Percentiles rank a stretch among this genome's conserved stretches.
These are phyloP conservation scores for Stropharia rugosoannulata DNA, from an alignment of 768 basidiomycete genomes.

Conservation along the genomic window DNA sequence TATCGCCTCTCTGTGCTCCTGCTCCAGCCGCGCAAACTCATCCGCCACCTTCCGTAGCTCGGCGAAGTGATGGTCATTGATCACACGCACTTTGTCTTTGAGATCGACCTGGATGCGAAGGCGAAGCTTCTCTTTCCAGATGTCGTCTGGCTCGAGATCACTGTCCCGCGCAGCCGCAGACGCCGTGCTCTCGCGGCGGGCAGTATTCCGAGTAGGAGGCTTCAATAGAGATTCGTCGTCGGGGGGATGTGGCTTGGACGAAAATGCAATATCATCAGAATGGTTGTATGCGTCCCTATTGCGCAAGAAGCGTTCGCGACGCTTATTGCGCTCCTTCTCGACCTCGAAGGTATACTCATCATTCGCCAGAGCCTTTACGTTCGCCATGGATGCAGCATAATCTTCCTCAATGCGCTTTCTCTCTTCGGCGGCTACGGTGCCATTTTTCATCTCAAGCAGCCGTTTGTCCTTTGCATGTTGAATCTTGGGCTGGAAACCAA, in stretches of 20 bases:
- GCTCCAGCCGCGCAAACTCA: constrained; percentile 1
- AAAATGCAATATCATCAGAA: not conserved
- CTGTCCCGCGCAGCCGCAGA: not conserved
- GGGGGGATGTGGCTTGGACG: not conserved
- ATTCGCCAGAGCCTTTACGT: constrained; percentile 41
- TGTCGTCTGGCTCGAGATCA: constrained; percentile 2
- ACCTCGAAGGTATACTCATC: constrained; percentile 46
- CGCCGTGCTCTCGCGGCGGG: not conserved
- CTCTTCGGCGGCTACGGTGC: constrained; percentile 27
- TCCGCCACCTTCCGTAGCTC: constrained; percentile 1
- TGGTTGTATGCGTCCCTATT: not conserved
- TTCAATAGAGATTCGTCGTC: not conserved
- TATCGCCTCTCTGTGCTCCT: not conserved
- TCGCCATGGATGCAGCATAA: constrained; percentile 40
- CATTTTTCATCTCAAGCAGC: constrained; percentile 47
- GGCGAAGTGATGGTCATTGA: not conserved
- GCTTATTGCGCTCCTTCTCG: constrained; percentile 46
- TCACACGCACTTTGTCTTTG: not conserved
- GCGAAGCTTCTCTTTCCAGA: constrained; percentile 3
- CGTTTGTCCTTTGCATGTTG: constrained; percentile 67
- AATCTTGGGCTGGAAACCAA: constrained; percentile 40
- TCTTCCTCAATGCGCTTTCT: constrained; percentile 37
- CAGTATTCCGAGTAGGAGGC: not conserved
- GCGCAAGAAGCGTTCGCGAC: constrained; percentile 18
- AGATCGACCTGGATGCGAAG: not conserved